phyloP scores from a whole-genome alignment of 2,329 filamentous ascomycete species.

The Diaporthe longicolla region DNA sequence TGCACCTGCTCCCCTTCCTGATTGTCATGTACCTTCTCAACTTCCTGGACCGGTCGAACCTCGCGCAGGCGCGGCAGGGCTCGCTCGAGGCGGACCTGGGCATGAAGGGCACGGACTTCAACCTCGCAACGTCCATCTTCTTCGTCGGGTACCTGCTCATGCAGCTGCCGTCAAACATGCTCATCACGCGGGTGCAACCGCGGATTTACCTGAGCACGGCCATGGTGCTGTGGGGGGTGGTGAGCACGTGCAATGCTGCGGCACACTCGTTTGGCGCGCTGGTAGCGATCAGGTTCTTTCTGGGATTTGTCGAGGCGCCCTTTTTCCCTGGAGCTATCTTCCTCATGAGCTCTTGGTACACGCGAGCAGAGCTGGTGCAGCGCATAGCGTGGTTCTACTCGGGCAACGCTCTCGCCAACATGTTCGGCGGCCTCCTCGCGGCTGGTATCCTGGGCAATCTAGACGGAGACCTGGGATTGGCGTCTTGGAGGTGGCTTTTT shows the following conservation, averaged over 20 bases:
- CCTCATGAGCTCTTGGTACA: constrained; percentile 63
- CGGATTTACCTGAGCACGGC: constrained; percentile 66
- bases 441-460: constrained; percentile 63
- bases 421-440: constrained; percentile 65
- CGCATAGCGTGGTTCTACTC: constrained; percentile 64
- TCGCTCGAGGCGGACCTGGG: constrained; percentile 66
- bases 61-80: constrained; percentile 68
- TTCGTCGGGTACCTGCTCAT: constrained; percentile 74
- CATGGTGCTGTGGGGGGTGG: constrained; percentile 59
- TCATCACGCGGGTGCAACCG: constrained; percentile 66
- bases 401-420: constrained; percentile 63
- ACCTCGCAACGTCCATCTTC: constrained; percentile 67
- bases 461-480: constrained; percentile 46
- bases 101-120: constrained; percentile 70
- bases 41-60: constrained; percentile 66
- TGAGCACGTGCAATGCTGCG: constrained; percentile 62
- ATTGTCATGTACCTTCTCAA: constrained; percentile 70
- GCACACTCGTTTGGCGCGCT: constrained; percentile 58
- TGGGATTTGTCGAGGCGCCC: constrained; percentile 61
- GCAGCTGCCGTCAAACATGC: constrained; percentile 73
- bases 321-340: constrained; percentile 66
- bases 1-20: constrained; percentile 65
- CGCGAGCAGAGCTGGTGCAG: constrained; percentile 58
- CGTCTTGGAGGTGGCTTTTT: constrained; percentile 55
- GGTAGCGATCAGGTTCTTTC: constrained; percentile 62